A percentile compares a stretch with the other conserved stretches of the same genome.
phyloP scores from a whole-genome alignment of 2,329 filamentous ascomycete species.

The Fusarium poae region DNA sequence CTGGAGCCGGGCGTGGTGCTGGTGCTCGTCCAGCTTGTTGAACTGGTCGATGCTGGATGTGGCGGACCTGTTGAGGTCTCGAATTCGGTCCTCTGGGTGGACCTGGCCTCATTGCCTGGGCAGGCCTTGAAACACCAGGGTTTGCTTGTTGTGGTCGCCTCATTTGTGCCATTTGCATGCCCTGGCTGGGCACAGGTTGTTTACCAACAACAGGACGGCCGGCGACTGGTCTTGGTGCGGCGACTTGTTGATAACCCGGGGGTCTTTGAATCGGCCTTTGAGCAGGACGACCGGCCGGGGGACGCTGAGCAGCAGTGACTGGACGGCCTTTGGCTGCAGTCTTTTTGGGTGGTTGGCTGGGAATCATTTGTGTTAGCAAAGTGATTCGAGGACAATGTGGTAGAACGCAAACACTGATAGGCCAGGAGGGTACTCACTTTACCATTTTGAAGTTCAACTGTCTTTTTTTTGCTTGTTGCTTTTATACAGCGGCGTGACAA shows the following conservation, averaged over 20 bases:
- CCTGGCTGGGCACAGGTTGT: constrained; percentile 14
- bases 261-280: constrained; percentile 9
- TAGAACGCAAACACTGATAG: accelerated
- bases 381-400: too few species aligned
- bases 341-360: constrained; percentile 7
- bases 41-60: constrained; percentile 3
- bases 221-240: constrained; percentile 17
- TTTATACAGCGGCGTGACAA: accelerated
- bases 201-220: constrained; percentile 16
- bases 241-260: constrained; percentile 6
- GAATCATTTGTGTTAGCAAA: neutral
- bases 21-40: neutral
- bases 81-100: neutral
- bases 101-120: neutral
- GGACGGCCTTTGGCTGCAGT: neutral
- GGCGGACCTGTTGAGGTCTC: constrained; percentile 5
- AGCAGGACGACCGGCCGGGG: constrained; percentile 1
- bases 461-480: accelerated
- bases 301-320: constrained; percentile 1
- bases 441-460: neutral
- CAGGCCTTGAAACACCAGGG: constrained; percentile 3
- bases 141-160: constrained; percentile 9
- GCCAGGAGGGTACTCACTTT: constrained; percentile 3
- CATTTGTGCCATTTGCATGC: constrained; percentile 34
- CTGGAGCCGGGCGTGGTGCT: neutral